These are phyloP conservation scores for Imleria badia DNA, from an alignment of 768 basidiomycete species.

Conservation along the genomic window DNA sequence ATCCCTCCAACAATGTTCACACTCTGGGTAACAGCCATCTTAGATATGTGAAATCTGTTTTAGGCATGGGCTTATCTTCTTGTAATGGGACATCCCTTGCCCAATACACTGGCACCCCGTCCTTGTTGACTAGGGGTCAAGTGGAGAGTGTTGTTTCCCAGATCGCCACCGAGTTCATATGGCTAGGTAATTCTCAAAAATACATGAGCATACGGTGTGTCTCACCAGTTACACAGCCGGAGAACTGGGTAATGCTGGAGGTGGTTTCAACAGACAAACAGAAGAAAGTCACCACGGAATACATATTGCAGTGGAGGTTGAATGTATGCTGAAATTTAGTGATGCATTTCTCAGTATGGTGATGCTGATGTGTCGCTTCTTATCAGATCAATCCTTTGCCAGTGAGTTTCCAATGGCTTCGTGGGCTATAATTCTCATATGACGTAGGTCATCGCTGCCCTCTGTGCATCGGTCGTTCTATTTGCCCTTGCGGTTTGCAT, in stretches of 20 bases:
- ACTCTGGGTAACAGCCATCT: not conserved
- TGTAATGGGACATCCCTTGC: not conserved
- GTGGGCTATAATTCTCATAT: not conserved
- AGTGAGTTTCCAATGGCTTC: not conserved
- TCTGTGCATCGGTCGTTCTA: not conserved
- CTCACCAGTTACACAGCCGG: not conserved
- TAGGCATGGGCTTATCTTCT: not conserved
- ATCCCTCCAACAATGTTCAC: not conserved
- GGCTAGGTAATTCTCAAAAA: not conserved
- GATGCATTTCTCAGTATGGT: not conserved
- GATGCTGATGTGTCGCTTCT: not conserved
- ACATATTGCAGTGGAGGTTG: not conserved
- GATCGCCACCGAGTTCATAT: not conserved
- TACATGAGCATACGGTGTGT: too few species aligned
- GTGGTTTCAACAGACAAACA: not conserved
- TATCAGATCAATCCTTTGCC: not conserved
- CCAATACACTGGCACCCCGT: not conserved
- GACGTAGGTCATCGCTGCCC: not conserved
- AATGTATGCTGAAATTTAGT: not conserved
- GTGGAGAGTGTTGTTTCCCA: not conserved
- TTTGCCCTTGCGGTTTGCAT: not conserved
- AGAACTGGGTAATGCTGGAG: not conserved
- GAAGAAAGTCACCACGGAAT: not conserved
- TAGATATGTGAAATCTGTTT: not conserved
- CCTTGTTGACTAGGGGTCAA: not conserved